Base-by-base conservation (phyloP, 768 basidiomycete genomes). In the Mycena pura region DNA sequence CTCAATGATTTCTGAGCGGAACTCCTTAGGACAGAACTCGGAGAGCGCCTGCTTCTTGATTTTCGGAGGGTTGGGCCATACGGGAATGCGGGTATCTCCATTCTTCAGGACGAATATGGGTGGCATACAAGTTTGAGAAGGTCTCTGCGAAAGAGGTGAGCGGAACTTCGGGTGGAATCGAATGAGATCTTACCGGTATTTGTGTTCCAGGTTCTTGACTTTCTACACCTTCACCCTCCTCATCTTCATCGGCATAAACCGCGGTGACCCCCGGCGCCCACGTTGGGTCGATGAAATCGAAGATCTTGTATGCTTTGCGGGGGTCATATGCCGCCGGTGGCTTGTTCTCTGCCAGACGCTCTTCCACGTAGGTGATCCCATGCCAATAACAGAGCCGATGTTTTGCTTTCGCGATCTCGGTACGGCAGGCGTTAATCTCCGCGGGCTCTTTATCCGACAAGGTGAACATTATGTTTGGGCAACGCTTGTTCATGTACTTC, bases 381-480 rank as follows among this genome's bases (percentile, higher is more conserved):
- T 76, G 74, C 74, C 74, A 76, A 44, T 73, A 71, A 60, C 74
- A 76, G 2, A 76, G 52, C 52, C 72, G 74, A 27, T 74, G 70
- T 47, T 74, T n/a, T n/a, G n/a, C n/a, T n/a, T n/a, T n/a, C n/a
- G n/a, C n/a, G n/a, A n/a, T n/a, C n/a, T n/a, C n/a, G n/a, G n/a
- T n/a, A n/a, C n/a, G n/a, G n/a, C n/a, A n/a, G n/a, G n/a, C n/a
- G n/a, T n/a, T n/a, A n/a, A n/a, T n/a, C n/a, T n/a, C n/a, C n/a
- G n/a, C n/a, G n/a, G n/a, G n/a, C n/a, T n/a, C n/a, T n/a, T n/a
- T n/a, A n/a, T n/a, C n/a, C n/a, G n/a, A n/a, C n/a, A n/a, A n/a
- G n/a, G n/a, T n/a, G n/a, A n/a, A n/a, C n/a, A n/a, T n/a, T n/a
- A n/a, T n/a, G n/a, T n/a, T n/a, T n/a, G n/a, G n/a, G n/a, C n/a